These are phyloP conservation scores for Camelina neglecta DNA, from an alignment of 345 rosid genomes.

Conservation along the genomic window DNA sequence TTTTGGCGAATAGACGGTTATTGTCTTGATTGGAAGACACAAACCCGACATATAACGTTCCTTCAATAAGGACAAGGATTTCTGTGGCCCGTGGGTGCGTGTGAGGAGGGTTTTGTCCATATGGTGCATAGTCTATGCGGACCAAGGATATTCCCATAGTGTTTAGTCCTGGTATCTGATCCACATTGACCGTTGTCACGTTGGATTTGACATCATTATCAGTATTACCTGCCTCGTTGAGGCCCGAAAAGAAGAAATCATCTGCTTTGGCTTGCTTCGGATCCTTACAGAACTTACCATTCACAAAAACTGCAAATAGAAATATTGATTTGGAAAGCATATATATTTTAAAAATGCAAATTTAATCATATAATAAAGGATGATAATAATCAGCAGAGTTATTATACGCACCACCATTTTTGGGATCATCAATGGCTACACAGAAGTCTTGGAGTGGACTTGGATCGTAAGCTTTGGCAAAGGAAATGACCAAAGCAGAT, in stretches of 20 bases:
- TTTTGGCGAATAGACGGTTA: slow-evolving; percentile 44
- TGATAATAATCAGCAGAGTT: neutral
- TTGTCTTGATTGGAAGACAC: slow-evolving; percentile 50
- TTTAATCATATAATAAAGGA: neutral
- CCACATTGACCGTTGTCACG: slow-evolving; percentile 31
- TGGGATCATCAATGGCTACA: slow-evolving; percentile 12
- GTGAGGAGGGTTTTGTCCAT: slow-evolving; percentile 50
- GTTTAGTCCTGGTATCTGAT: slow-evolving; percentile 45
- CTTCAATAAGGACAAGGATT: slow-evolving; percentile 46
- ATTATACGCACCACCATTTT: slow-evolving; percentile 21
- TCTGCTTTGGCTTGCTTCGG: slow-evolving; percentile 28
- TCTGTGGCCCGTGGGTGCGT: slow-evolving; percentile 52
- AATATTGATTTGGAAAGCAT: neutral
- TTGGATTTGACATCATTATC: slow-evolving; percentile 26
- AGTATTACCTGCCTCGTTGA: slow-evolving; percentile 9
- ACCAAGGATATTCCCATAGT: slow-evolving; percentile 48
- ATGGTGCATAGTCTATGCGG: slow-evolving; percentile 35
- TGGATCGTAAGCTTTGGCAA: slow-evolving; percentile 23
- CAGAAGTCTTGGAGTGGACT: slow-evolving; percentile 37
- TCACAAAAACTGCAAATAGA: slow-evolving; percentile 37
- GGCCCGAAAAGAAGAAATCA: slow-evolving; percentile 27
- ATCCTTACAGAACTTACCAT: slow-evolving; percentile 35
- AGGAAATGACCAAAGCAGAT: slow-evolving; percentile 5
- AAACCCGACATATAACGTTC: slow-evolving; percentile 49
- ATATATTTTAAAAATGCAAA: neutral